Percentiles rank a stretch among this genome's conserved stretches.
phyloP scores from a whole-genome alignment of 2,329 filamentous ascomycete genomes.

The Nannizziopsis barbatae region DNA sequence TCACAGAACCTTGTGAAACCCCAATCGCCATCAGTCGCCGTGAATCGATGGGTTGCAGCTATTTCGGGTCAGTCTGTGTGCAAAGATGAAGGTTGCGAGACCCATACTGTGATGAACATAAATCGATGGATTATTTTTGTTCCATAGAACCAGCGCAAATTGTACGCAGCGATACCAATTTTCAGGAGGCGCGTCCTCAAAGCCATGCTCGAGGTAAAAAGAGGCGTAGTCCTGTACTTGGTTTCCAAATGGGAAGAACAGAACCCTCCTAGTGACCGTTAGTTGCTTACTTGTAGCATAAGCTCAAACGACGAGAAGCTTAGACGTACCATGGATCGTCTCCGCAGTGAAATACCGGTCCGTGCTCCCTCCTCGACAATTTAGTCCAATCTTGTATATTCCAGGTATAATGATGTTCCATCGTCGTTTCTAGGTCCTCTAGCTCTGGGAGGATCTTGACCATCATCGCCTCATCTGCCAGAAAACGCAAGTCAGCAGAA shows the following conservation, averaged over 20 bases:
- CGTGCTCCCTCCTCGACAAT: slow-evolving; percentile 69
- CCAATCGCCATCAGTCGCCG: slow-evolving; percentile 93
- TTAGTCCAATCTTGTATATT: slow-evolving; percentile 72
- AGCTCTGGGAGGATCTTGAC: slow-evolving; percentile 63
- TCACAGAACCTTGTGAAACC: slow-evolving; percentile 96
- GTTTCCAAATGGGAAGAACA: slow-evolving; percentile 93
- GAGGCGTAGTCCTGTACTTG: slow-evolving; percentile 77
- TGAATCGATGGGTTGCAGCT: slow-evolving; percentile 88
- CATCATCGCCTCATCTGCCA: slow-evolving; percentile 70
- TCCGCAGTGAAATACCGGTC: slow-evolving; percentile 74
- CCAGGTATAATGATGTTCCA: slow-evolving; percentile 72
- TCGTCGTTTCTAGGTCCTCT: slow-evolving; percentile 68
- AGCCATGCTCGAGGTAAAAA: slow-evolving; percentile 93
- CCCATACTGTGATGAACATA: slow-evolving; percentile 59
- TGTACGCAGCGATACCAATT: slow-evolving; percentile 97
- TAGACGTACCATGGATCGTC: slow-evolving; percentile 68
- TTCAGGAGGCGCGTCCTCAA: slow-evolving; percentile 64
- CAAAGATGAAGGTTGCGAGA: background rate
- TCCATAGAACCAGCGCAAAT: slow-evolving; percentile 89
- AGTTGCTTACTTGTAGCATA: slow-evolving; percentile 17
- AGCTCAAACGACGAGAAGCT: background rate
- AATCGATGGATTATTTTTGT: slow-evolving; percentile 80
- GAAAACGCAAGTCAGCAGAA: background rate
- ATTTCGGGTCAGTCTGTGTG: slow-evolving; percentile 12
- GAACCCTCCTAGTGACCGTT: slow-evolving; percentile 58